These are phyloP conservation scores for Babesia bovis DNA, from an alignment of 169 alveolate species.

Conservation along the genomic window DNA sequence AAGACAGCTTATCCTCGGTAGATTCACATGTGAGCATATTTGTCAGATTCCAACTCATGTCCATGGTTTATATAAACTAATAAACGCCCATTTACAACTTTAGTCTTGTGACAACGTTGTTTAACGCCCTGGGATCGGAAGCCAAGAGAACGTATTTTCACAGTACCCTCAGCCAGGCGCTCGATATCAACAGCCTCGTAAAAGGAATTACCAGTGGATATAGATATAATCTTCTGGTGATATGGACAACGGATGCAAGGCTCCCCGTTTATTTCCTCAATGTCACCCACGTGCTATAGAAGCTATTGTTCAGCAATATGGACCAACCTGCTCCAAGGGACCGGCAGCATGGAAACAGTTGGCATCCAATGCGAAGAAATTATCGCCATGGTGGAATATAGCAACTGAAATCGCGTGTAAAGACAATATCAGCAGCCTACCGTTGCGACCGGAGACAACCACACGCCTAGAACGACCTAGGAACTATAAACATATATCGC, in stretches of 20 bases:
- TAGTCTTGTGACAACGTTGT: conserved; percentile 50
- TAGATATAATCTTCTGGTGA: conserved; percentile 69
- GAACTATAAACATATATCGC: conserved; percentile 14
- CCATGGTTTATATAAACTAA: conserved; percentile 9
- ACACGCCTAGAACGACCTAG: conserved; percentile 46
- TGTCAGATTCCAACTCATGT: conserved; percentile 43
- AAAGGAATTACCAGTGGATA: conserved; percentile 71
- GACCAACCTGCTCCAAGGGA: conserved; percentile 59
- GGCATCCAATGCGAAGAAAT: conserved; percentile 71
- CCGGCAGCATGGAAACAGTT: conserved; percentile 80
- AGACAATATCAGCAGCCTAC: conserved; percentile 2
- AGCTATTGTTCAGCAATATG: neutral
- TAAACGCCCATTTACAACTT: conserved; percentile 31
- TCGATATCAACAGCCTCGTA: conserved; percentile 63
- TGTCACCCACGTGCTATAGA: conserved; percentile 64
- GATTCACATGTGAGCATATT: conserved; percentile 37
- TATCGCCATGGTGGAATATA: conserved; percentile 54
- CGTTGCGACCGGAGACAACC: conserved; percentile 36
- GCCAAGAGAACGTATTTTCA: conserved; percentile 14
- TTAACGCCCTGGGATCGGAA: conserved; percentile 62
- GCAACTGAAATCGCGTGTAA: conserved; percentile 54
- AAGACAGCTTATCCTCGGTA: too few species aligned
- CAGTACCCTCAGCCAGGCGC: neutral
- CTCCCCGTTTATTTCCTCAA: conserved; percentile 70
- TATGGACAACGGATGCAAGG: conserved; percentile 75